Evolutionary conservation across 2,329 filamentous ascomycete genomes (phyloP), one percentile per base, ranked within the genome.

Genomic region (Xylariaceae sp.): DNA sequence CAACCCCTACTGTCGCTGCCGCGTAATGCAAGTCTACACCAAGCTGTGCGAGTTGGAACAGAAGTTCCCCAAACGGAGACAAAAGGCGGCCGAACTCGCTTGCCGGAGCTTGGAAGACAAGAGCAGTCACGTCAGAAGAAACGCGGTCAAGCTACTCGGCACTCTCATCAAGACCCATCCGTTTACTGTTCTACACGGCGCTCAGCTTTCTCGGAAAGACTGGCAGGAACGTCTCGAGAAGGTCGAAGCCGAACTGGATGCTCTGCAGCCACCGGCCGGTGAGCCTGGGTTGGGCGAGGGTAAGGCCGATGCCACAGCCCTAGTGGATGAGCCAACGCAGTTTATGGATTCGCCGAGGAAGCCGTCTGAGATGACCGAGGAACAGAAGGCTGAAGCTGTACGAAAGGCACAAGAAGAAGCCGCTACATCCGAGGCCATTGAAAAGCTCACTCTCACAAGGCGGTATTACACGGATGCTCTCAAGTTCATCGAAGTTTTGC

Each of bases 91-190:
- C 1, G 91, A 97, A 72, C 79, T 97, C 30, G 92, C 94, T 1
- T 87, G 89, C 58, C 85, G 90, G 67, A 97, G 93, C 73, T 80
- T 99, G 2, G 90, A 97, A 73, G 95, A 99, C 77, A 97, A 96
- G 80, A 97, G 93, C 76, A 99, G 94, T 75, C 96, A 97, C 69
- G 94, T 99, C 37, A 84, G 94, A 62, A 85, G 92, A 60, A 97
- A 97, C 72, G 92, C 94, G 2, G 94, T 99, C 72, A 97, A 96
- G 74, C 78, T 99, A 5, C 81, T 99, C 1, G 89, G 88, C 4
- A 89, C 89, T 49, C 79, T 99, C 5, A 90, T 99, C 67, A 91
- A 92, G 63, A 97, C 92, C 0, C 94, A 99, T 73, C 94, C 94
- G 1, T 99, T 97, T 69, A 91, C 89, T 44, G 86, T 92, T 15